Evolutionary conservation across 345 rosid species (phyloP).

Genomic region (Citrus australasica): DNA sequence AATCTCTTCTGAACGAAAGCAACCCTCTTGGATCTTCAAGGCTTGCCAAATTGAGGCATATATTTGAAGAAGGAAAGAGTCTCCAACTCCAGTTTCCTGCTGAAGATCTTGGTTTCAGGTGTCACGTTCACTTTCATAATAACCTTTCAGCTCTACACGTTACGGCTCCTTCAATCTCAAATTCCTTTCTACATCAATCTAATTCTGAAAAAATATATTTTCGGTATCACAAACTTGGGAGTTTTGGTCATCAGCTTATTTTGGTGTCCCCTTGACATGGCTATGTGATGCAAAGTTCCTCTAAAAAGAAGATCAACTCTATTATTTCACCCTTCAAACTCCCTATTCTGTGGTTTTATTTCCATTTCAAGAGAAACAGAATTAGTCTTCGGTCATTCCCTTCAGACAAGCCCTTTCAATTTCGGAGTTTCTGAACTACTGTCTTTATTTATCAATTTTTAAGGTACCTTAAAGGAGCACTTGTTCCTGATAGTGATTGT

Average conservation of each 20-base stretch:
- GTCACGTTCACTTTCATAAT: constrained; percentile 12
- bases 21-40: constrained; percentile 79
- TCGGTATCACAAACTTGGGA: background rate
- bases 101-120: constrained; percentile 99
- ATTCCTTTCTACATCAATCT: background rate
- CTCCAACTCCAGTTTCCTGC: constrained; percentile 98
- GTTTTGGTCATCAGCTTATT: background rate
- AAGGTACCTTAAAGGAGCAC: constrained; percentile 84
- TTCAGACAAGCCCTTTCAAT: background rate
- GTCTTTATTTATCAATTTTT: constrained; percentile 2
- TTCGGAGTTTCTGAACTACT: background rate
- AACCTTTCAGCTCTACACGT: background rate
- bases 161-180: constrained; percentile 1
- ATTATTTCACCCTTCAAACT: background rate
- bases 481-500: constrained; percentile 48
- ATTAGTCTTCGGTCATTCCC: background rate
- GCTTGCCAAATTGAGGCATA: constrained; percentile 60
- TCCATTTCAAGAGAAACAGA: background rate
- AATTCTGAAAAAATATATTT: background rate
- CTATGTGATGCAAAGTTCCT: background rate
- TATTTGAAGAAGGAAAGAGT: constrained; percentile 89
- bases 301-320: background rate
- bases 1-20: constrained; percentile 59
- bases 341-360: background rate
- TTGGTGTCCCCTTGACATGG: background rate